These are phyloP conservation scores for Fistulinella prunicolor DNA, from an alignment of 768 basidiomycete species.

Conservation along the genomic window DNA sequence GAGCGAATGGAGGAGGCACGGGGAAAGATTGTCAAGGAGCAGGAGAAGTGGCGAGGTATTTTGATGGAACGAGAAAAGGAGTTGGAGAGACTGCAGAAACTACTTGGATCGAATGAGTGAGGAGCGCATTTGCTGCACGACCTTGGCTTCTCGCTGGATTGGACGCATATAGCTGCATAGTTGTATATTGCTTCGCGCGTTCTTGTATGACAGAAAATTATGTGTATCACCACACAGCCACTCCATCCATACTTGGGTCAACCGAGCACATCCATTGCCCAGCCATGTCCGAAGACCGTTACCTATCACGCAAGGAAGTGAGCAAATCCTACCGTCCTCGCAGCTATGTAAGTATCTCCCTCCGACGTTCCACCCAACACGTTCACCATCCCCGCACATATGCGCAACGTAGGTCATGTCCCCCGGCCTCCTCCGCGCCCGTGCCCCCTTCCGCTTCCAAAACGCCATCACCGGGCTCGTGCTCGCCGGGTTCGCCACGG, in stretches of 20 bases:
- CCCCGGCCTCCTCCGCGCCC: slow-evolving; percentile 80
- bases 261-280: not conserved
- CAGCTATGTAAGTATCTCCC: slow-evolving; percentile 32
- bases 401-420: slow-evolving; percentile 78
- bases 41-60: slow-evolving; percentile 63
- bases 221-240: no score
- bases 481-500: slow-evolving; percentile 71
- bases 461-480: slow-evolving; percentile 77
- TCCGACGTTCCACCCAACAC: not conserved
- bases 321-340: slow-evolving; percentile 38
- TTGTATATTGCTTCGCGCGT: no score
- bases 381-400: not conserved
- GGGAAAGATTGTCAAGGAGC: slow-evolving; percentile 67
- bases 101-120: slow-evolving; percentile 21
- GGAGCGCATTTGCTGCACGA: not conserved
- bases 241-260: not conserved
- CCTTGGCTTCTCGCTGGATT: no score
- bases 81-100: slow-evolving; percentile 63
- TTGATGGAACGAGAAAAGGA: slow-evolving; percentile 85
- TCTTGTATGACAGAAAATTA: no score
- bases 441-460: slow-evolving; percentile 73
- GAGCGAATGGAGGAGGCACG: slow-evolving; percentile 77
- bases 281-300: slow-evolving; percentile 34
- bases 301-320: slow-evolving; percentile 33
- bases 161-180: no score